These are phyloP conservation scores for Gossypium laxum DNA, from an alignment of 441 rosid genomes.

Conservation along the genomic window DNA sequence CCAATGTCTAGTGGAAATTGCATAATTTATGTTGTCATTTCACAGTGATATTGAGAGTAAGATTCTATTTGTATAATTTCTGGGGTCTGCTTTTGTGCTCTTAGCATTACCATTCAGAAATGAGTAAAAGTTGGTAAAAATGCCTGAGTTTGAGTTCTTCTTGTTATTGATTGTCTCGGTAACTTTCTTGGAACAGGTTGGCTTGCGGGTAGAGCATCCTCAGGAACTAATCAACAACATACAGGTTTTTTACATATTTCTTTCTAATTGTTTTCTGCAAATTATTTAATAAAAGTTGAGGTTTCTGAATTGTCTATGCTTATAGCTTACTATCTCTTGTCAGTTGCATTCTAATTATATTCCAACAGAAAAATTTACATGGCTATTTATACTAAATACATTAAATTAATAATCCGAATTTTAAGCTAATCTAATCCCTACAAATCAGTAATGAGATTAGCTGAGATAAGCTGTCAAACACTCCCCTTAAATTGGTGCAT, in stretches of 20 bases:
- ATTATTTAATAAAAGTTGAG: background rate
- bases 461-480: too few species aligned
- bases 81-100: background rate
- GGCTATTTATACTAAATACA: too few species aligned
- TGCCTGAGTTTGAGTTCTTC: constrained; percentile 5
- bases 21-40: background rate
- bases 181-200: constrained; percentile 50
- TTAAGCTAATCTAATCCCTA: too few species aligned
- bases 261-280: constrained; percentile 1
- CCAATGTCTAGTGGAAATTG: background rate
- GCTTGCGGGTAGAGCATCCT: constrained; percentile 91
- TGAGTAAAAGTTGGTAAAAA: background rate
- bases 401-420: too few species aligned
- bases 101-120: background rate
- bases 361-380: too few species aligned
- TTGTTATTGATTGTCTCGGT: background rate
- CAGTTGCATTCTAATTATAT: background rate
- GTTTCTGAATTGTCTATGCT: background rate
- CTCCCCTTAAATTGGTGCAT: too few species aligned
- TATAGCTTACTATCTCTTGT: background rate
- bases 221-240: constrained; percentile 79
- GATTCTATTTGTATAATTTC: background rate
- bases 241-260: constrained; percentile 43
- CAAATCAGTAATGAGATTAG: too few species aligned
- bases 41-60: background rate